Evolutionary conservation across 805 yeast species (phyloP), one percentile per base, ranked within the genome.

Genomic region (Metschnikowia sp.): DNA sequence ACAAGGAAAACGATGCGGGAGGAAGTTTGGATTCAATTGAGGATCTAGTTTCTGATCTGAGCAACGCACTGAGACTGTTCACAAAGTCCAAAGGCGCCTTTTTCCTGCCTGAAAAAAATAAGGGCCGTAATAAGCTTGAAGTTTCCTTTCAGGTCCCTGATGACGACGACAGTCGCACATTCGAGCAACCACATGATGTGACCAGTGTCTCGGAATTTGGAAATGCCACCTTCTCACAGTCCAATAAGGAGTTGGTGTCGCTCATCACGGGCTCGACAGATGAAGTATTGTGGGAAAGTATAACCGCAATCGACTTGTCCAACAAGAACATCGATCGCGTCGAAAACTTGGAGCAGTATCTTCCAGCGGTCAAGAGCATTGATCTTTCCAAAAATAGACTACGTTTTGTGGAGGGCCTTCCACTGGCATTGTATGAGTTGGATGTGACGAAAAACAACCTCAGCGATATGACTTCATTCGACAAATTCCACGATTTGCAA

Each of bases 141-240:
- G 77, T 73, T 2, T 72, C 77, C 1, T 73, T 73, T 46, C 72
- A 68, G 41, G 52, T 71, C 26, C 74, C 75, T 1, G 41, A 36
- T 0, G 36, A 36, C 26, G 64, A 62, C 36, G 41, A 53, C 45
- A 57, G 57, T 30, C 43, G 31, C 11, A 36, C 28, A n/a, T 18
- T 28, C 26, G 44, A 9, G 51, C 51, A 32, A 44, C 42, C 18
- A 29, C 42, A 26, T 44, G 69, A 74, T 43, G 73, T 75, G 2
- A 77, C 82, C 0, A 65, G 66, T 18, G 55, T 69, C 2, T 73
- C 79, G 2, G 73, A 72, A 29, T 44, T 76, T 6, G 63, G 65
- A 10, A 76, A 77, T 39, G 44, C 76, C 3, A 74, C 83, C 3
- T 79, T 79, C 53, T 66, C 81, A 2, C 76, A 77, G 51, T 68